A percentile compares a stretch with the other conserved stretches of the same genome.
Evolutionary conservation across 495 filamentous ascomycete species (phyloP).

Genomic region (Penicillium ucsense): DNA sequence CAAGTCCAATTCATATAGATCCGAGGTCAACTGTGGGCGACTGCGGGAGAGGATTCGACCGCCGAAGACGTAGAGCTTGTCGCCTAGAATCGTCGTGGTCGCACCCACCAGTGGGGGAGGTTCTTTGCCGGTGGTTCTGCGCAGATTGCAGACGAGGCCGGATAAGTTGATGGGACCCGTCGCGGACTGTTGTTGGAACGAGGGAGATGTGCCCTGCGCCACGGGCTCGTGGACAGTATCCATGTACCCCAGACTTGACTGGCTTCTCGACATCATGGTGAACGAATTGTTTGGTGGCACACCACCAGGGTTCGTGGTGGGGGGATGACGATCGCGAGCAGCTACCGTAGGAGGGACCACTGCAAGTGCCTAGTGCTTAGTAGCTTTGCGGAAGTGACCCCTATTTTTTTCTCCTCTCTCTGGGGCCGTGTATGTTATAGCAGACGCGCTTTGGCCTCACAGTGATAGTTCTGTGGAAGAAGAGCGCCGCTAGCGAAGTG

Average conservation of each 20-base stretch:
- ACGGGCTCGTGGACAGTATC: slow-evolving; percentile 15
- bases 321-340: background rate
- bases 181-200: slow-evolving; percentile 21
- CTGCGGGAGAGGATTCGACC: slow-evolving; percentile 77
- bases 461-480: no score
- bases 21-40: slow-evolving; percentile 72
- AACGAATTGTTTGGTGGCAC: background rate
- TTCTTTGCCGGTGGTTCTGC: slow-evolving; percentile 81
- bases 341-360: slow-evolving; percentile 1
- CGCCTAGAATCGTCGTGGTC: slow-evolving; percentile 87
- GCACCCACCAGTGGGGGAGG: slow-evolving; percentile 88
- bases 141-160: slow-evolving; percentile 87
- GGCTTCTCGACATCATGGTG: slow-evolving; percentile 38
- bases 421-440: no score
- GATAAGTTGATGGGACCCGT: slow-evolving; percentile 59
- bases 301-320: background rate
- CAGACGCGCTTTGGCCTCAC: no score
- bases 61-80: slow-evolving; percentile 94
- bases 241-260: slow-evolving; percentile 27
- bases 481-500: no score
- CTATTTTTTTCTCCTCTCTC: no score
- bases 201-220: slow-evolving; percentile 25
- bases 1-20: slow-evolving; percentile 88
- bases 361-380: background rate
- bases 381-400: no score